Conservation (phyloP, 106 monocot genomes). For the Vanilla planifolia region DNA sequence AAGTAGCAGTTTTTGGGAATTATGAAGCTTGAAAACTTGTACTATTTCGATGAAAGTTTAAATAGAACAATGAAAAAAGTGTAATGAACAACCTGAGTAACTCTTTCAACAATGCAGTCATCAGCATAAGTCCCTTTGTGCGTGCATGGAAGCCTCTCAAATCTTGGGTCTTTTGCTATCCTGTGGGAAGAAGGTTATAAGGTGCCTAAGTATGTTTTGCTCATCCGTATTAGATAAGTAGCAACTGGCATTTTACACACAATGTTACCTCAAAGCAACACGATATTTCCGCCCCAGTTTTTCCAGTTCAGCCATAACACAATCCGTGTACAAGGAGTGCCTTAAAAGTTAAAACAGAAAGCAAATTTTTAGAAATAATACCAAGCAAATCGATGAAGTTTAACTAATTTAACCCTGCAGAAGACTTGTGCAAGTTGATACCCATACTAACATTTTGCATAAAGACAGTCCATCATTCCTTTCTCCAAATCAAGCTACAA, state of each 20-base stretch:
- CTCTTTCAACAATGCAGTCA: conserved; percentile 96
- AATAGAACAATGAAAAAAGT: too few species aligned
- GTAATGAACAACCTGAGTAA: conserved; percentile 86
- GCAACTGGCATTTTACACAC: not conserved
- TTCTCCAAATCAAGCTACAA: conserved; percentile 91
- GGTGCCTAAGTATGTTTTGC: not conserved
- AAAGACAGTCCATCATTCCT: conserved; percentile 98
- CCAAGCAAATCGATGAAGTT: not conserved
- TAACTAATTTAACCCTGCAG: not conserved
- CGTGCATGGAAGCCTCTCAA: conserved; percentile 89
- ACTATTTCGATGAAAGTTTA: too few species aligned
- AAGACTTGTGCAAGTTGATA: not conserved
- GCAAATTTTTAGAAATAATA: not conserved
- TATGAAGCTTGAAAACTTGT: too few species aligned
- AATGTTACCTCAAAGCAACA: conserved; percentile 81
- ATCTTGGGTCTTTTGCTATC: conserved; percentile 96
- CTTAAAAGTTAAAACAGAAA: conserved; percentile 20
- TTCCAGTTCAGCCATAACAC: conserved; percentile 99
- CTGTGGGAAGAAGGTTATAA: conserved; percentile 21
- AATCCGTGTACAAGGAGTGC: conserved; percentile 97
- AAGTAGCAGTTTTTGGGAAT: too few species aligned
- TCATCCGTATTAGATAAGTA: not conserved
- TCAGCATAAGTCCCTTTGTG: conserved; percentile 99
- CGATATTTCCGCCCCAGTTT: conserved; percentile 98
- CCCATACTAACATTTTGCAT: conserved; percentile 86